Evolutionary conservation across 257 asterid genomes (phyloP).

Genomic region (Nicotiana tomentosiformis): DNA sequence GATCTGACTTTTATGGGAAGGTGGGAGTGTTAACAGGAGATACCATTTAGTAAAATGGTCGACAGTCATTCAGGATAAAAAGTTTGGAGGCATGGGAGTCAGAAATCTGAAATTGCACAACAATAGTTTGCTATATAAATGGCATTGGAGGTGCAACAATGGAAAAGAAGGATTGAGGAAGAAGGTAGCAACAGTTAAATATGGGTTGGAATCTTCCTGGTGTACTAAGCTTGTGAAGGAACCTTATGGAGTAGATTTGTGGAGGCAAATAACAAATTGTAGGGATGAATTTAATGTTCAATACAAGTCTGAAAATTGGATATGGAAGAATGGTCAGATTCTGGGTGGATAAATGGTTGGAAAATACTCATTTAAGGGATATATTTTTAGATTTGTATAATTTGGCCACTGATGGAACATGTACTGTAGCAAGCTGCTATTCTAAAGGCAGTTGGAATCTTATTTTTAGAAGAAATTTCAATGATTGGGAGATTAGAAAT

Average conservation of each 20-base stretch:
- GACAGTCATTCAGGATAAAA: not conserved
- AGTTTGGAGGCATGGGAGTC: not conserved
- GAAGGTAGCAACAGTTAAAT: not conserved
- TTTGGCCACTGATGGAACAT: not conserved
- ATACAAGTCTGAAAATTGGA: not conserved
- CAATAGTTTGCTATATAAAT: not conserved
- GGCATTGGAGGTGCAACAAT: not conserved
- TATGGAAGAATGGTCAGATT: not conserved
- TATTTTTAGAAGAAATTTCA: not conserved
- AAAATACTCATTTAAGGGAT: not conserved
- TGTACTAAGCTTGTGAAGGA: not conserved
- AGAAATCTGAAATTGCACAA: conserved; percentile 5
- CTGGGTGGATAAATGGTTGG: not conserved
- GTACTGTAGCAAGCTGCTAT: not conserved
- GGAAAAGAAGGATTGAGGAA: not conserved
- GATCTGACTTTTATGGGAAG: not conserved
- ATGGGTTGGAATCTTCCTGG: conserved; percentile 4
- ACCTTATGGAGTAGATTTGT: not conserved
- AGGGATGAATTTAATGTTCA: not conserved
- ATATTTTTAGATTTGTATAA: not conserved
- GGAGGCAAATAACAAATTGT: conserved; percentile 3
- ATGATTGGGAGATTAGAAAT: not conserved
- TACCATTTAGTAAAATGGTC: not conserved
- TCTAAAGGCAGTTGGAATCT: too few relatives aligned
- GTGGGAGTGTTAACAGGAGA: not conserved